These are phyloP conservation scores for Blastobotrys attinorum DNA, from an alignment of 805 yeast genomes.

Conservation along the genomic window DNA sequence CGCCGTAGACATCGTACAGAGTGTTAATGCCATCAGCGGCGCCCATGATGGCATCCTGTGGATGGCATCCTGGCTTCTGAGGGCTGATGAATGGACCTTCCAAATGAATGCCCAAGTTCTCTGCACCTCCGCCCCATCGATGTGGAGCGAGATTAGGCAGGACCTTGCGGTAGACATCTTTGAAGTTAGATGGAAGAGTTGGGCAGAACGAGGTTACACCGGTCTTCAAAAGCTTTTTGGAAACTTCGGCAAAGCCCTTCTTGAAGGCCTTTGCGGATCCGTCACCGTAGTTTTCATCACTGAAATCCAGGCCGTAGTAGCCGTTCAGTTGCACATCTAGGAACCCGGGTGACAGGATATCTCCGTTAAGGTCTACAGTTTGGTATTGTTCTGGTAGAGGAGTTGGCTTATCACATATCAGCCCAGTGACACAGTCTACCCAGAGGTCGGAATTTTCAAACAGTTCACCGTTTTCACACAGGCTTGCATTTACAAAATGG, in stretches of 20 bases:
- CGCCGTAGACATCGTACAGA: constrained; percentile 34
- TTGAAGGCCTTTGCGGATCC: constrained; percentile 18
- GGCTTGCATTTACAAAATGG: constrained; percentile 17
- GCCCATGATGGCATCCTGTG: constrained; percentile 39
- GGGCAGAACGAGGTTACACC: constrained; percentile 54
- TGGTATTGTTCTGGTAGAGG: constrained; percentile 12
- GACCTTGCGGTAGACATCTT: constrained; percentile 41
- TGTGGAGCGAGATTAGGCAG: constrained; percentile 37
- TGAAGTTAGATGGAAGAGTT: constrained; percentile 45
- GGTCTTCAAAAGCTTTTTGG: constrained; percentile 32
- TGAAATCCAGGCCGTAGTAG: constrained; percentile 47
- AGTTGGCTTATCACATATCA: constrained; percentile 31
- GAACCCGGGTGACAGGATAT: constrained; percentile 46
- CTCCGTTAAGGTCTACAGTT: constrained; percentile 40
- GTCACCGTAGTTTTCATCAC: constrained; percentile 31
- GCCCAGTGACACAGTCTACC: constrained; percentile 36
- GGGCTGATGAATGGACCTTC: constrained; percentile 52
- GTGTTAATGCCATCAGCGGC: constrained; percentile 28
- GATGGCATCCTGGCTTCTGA: constrained; percentile 45
- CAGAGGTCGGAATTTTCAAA: constrained; percentile 33
- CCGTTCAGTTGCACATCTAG: constrained; percentile 54
- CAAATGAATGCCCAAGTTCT: constrained; percentile 45
- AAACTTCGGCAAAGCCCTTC: constrained; percentile 15
- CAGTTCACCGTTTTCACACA: constrained; percentile 19
- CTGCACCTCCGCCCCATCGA: constrained; percentile 25